Percentiles rank a stretch among this genome's conserved stretches.
Evolutionary conservation across 768 basidiomycete genomes (phyloP).

Genomic region (Mrakia gelida): DNA sequence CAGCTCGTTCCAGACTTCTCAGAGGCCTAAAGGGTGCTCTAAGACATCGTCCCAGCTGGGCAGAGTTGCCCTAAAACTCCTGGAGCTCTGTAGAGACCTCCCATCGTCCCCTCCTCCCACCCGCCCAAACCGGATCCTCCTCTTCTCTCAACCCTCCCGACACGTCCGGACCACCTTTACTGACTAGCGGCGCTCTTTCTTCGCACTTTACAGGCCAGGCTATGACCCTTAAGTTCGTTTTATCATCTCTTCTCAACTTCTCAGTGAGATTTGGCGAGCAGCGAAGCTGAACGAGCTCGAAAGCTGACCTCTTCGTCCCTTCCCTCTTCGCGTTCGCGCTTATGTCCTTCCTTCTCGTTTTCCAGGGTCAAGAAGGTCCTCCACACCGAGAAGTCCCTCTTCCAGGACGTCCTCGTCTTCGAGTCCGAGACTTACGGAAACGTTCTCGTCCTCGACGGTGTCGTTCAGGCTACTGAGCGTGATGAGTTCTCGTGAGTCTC

Average conservation of each 20-base stretch:
- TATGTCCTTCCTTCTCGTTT: neutral
- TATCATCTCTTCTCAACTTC: neutral
- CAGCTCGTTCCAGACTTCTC: neutral
- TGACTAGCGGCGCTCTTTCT: neutral
- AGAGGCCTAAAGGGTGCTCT: too few relatives aligned
- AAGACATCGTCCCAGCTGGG: fast-evolving
- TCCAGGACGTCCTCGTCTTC: conserved; percentile 96
- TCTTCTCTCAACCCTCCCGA: neutral
- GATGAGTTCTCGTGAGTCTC: conserved; percentile 92
- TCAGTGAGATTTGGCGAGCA: neutral
- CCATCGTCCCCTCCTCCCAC: neutral
- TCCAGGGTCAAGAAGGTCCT: conserved; percentile 78
- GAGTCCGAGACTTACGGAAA: conserved; percentile 96
- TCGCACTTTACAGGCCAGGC: conserved; percentile 64
- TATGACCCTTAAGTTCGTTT: conserved; percentile 71
- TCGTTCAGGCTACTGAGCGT: conserved; percentile 93
- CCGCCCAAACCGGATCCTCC: conserved; percentile 5
- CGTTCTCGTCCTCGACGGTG: conserved; percentile 89
- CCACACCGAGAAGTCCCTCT: conserved; percentile 86
- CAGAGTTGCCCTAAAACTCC: neutral
- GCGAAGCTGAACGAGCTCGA: conserved; percentile 13
- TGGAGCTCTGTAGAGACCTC: neutral
- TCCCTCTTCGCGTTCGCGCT: too few relatives aligned
- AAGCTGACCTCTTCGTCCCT: neutral
- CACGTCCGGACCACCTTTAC: neutral